These are phyloP conservation scores for Conringia planisiliqua DNA, from an alignment of 345 rosid species.

Conservation along the genomic window DNA sequence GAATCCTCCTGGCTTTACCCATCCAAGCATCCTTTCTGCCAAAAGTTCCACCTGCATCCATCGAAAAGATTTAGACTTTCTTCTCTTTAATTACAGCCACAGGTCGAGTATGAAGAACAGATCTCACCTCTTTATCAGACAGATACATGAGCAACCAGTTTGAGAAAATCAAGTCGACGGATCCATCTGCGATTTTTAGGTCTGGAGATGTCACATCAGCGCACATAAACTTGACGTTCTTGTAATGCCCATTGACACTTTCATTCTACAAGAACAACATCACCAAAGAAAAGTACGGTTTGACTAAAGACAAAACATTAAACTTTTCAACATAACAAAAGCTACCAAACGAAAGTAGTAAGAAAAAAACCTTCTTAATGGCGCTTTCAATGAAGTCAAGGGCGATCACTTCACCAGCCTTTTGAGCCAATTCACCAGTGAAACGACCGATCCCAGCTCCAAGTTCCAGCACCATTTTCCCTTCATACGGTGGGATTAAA, in stretches of 20 bases:
- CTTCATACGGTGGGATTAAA: slow-evolving; percentile 73
- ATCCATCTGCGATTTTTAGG: slow-evolving; percentile 54
- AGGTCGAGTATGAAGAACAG: not conserved
- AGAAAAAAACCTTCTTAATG: slow-evolving; percentile 73
- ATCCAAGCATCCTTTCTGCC: slow-evolving; percentile 68
- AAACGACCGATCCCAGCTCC: slow-evolving; percentile 98
- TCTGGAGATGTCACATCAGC: slow-evolving; percentile 84
- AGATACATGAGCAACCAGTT: slow-evolving; percentile 98
- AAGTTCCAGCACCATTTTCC: slow-evolving; percentile 74
- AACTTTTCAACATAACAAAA: not conserved
- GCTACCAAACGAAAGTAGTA: slow-evolving; percentile 14
- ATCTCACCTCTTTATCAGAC: slow-evolving; percentile 76
- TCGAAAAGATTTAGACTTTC: slow-evolving; percentile 6
- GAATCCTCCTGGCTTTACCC: slow-evolving; percentile 85
- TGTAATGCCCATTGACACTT: slow-evolving; percentile 63
- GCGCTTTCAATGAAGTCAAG: slow-evolving; percentile 78
- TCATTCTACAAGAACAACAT: slow-evolving; percentile 56
- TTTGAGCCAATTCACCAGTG: slow-evolving; percentile 81
- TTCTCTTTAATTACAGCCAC: not conserved
- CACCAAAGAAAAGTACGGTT: not conserved
- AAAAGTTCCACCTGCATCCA: slow-evolving; percentile 60
- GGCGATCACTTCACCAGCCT: slow-evolving; percentile 74
- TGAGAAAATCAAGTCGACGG: slow-evolving; percentile 79
- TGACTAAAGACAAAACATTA: not conserved
- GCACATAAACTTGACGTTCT: slow-evolving; percentile 81